Evolutionary conservation across 2,329 filamentous ascomycete species (phyloP).

Genomic region (Claviceps monticola): DNA sequence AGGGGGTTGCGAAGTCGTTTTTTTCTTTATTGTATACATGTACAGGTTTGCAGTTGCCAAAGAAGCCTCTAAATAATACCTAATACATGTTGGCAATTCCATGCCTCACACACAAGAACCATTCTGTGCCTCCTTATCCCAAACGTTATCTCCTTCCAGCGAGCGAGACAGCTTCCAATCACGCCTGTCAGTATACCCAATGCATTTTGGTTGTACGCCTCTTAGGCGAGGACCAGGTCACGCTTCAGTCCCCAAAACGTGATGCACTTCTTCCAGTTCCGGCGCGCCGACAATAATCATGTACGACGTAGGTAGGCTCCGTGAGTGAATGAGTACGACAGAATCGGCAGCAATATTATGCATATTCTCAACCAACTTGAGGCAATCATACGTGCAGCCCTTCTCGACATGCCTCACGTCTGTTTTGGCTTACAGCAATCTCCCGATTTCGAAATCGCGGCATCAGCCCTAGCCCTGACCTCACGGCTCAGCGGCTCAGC

Average conservation of each 20-base stretch:
- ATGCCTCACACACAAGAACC: no score
- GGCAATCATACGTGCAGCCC: neutral
- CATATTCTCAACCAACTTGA: neutral
- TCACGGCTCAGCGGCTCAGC: slow-evolving; percentile 20
- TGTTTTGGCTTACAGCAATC: slow-evolving; percentile 41
- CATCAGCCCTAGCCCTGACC: slow-evolving; percentile 31
- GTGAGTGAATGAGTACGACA: neutral
- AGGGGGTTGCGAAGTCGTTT: slow-evolving; percentile 7
- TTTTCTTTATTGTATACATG: slow-evolving; percentile 12
- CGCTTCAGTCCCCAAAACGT: no score
- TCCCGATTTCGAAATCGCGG: slow-evolving; percentile 29
- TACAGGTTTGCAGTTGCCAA: neutral
- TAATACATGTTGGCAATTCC: neutral
- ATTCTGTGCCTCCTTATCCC: no score
- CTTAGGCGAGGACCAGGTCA: no score
- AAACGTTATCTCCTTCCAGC: no score
- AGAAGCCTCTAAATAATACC: slow-evolving; percentile 4
- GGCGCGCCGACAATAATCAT: no score
- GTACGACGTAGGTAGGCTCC: no score
- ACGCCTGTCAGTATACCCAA: no score
- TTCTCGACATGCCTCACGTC: neutral
- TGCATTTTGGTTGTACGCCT: no score
- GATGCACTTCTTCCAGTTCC: no score
- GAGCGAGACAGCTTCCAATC: no score
- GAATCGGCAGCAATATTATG: neutral